Evolutionary conservation across 495 filamentous ascomycete genomes (phyloP).

Genomic region (Aspergillus carlsbadensis): DNA sequence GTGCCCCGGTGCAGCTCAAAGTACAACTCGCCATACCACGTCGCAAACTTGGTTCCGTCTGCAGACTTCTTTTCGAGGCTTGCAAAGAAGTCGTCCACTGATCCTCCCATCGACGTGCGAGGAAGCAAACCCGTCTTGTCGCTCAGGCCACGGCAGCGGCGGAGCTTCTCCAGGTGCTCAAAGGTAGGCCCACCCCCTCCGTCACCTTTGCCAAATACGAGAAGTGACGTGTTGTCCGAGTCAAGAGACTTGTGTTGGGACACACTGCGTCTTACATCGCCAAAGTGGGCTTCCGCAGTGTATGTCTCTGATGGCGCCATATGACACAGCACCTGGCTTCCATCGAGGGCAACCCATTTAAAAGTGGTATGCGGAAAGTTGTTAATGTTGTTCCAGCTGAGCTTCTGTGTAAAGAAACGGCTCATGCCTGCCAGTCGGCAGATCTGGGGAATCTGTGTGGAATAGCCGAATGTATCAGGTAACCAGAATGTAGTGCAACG

Average conservation of each 20-base stretch:
- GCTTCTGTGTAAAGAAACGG: constrained; percentile 95
- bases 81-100: constrained; percentile 96
- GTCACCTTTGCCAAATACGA: constrained; percentile 95
- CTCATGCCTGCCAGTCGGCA: constrained; percentile 91
- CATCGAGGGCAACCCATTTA: constrained; percentile 94
- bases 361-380: constrained; percentile 98
- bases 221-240: constrained; percentile 79
- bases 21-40: constrained; percentile 98
- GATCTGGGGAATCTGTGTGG: constrained; percentile 87
- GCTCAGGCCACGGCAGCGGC: constrained; percentile 89
- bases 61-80: constrained; percentile 69
- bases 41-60: constrained; percentile 76
- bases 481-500: constrained; percentile 93
- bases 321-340: constrained; percentile 94
- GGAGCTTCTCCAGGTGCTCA: constrained; percentile 89
- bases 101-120: constrained; percentile 83
- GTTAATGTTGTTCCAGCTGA: constrained; percentile 98
- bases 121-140: constrained; percentile 83
- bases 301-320: constrained; percentile 96
- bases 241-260: constrained; percentile 95
- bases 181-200: constrained; percentile 95
- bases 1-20: constrained; percentile 95
- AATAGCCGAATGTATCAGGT: constrained; percentile 97
- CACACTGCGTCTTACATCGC: constrained; percentile 87
- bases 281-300: constrained; percentile 91